Evolutionary conservation across 306 rosid genomes (phyloP), one percentile per base, ranked within the genome.

Genomic region (Gleditsia sinensis): DNA sequence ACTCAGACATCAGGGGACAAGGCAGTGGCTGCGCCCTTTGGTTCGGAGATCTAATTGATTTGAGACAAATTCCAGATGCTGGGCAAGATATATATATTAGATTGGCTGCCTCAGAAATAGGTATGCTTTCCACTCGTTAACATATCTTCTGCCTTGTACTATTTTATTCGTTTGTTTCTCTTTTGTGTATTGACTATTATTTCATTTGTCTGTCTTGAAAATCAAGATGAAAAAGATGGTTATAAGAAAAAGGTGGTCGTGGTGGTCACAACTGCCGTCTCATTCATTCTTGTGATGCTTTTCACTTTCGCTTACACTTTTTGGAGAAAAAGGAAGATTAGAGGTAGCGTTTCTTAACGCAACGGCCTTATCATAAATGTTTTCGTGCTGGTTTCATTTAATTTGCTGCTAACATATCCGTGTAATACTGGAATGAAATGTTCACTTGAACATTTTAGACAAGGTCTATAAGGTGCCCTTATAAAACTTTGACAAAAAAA

Each of bases 11-110:
- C 16, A 78, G 75, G 20, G 88, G 74, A 20, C 43, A 39, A n/a
- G 89, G 96, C 16, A 86, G 70, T 42, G 92, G 91, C 3, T 90
- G 90, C 42, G 81, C 70, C 27, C 45, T 85, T 25, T 87, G 92
- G 95, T 72, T 85, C 4, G 92, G 53, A 60, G 88, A 85, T 75
- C 62, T 89, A 0, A 24, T 79, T 1, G 90, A 89, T 62, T 7
- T 82, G 23, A 90, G 80, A 64, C 17, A 42, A 40, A 5, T 80
- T 45, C 48, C 81, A 0, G 56, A 33, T 6, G 74, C 69, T 4
- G 88, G 83, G 6, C 90, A 85, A 63, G 78, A 80, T 75, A 8
- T 89, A n/a, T 87, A 79, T 54, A 67, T 89, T 24, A 72, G 83
- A 71, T 23, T 69, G 40, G 59, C 69, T 0, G 79, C 65, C 9